Evolutionary conservation across 108 stramenopile genomes (phyloP).

Genomic region (Cyclostephanos invisitatus): DNA sequence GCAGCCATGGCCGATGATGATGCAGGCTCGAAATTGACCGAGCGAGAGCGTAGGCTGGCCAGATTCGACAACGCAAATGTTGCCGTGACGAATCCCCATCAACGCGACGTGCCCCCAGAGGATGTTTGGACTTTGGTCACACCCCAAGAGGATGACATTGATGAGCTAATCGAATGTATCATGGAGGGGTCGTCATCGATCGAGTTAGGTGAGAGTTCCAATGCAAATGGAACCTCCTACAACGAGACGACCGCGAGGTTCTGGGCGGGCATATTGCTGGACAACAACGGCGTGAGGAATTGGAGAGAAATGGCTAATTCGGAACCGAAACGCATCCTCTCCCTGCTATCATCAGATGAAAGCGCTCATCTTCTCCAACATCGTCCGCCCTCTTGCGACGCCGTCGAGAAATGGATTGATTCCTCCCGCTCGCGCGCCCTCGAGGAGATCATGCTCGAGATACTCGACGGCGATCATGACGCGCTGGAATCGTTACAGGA

Average conservation of each 20-base stretch:
- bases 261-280: constrained; percentile 21
- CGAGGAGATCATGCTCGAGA: constrained; percentile 84
- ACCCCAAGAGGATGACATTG: constrained; percentile 67
- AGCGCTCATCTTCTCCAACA: not conserved
- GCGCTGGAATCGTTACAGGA: constrained; percentile 57
- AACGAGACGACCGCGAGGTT: constrained; percentile 18
- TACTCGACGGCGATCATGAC: constrained; percentile 72
- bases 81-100: not conserved
- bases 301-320: constrained; percentile 84
- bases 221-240: not conserved
- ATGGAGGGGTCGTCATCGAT: constrained; percentile 10
- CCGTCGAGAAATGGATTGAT: constrained; percentile 66
- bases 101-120: not conserved
- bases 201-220: not conserved
- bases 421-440: constrained; percentile 64
- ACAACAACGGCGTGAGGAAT: constrained; percentile 32
- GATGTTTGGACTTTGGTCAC: constrained; percentile 65
- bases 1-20: constrained; percentile 53
- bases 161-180: constrained; percentile 78
- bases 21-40: constrained; percentile 58
- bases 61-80: constrained; percentile 26
- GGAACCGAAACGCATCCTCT: constrained; percentile 19
- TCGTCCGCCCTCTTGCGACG: constrained; percentile 18
- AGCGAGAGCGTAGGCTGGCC: constrained; percentile 45
- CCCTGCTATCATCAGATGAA: constrained; percentile 14